phyloP scores from a whole-genome alignment of 352 stramenopile genomes.

The Globisporangium lucens region DNA sequence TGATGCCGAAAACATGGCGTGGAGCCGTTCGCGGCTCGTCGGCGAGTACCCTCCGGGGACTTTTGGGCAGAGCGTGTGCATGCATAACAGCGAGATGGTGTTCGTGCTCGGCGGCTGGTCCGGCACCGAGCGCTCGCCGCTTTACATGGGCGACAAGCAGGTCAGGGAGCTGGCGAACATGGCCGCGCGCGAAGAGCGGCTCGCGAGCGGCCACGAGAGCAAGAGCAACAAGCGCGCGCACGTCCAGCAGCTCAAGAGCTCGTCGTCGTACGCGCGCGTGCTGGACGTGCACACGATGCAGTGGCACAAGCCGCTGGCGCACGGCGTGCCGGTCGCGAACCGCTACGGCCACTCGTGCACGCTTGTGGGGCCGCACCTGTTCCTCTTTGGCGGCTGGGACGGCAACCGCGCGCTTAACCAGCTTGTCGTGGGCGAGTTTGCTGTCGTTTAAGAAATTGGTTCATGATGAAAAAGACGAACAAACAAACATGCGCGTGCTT shows the following conservation, averaged over 20 bases:
- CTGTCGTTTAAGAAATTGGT: background rate
- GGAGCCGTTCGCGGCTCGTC: conserved; percentile 65
- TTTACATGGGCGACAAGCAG: conserved; percentile 78
- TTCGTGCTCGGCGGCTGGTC: conserved; percentile 75
- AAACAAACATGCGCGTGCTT: background rate
- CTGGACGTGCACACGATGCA: conserved; percentile 63
- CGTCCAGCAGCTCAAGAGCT: conserved; percentile 31
- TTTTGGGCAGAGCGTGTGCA: conserved; percentile 55
- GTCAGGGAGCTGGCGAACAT: conserved; percentile 54
- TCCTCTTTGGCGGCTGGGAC: conserved; percentile 81
- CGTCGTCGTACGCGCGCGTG: conserved; percentile 55
- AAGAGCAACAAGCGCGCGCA: conserved; percentile 32
- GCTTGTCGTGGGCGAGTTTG: conserved; percentile 61
- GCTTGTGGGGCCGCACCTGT: conserved; percentile 62
- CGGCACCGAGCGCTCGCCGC: conserved; percentile 63
- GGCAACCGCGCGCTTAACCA: conserved; percentile 78
- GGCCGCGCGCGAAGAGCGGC: conserved; percentile 52
- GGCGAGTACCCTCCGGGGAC: conserved; percentile 64
- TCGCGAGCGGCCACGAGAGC: conserved; percentile 39
- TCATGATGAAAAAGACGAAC: background rate
- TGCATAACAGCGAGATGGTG: conserved; percentile 44
- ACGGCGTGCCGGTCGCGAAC: conserved; percentile 50
- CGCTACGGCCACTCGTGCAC: conserved; percentile 72
- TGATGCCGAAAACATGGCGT: conserved; percentile 47
- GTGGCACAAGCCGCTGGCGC: conserved; percentile 41